Evolutionary conservation across 164 flowering plant species (phyloP), one percentile per base, ranked within the genome.

Genomic region (Magnolia sinica): DNA sequence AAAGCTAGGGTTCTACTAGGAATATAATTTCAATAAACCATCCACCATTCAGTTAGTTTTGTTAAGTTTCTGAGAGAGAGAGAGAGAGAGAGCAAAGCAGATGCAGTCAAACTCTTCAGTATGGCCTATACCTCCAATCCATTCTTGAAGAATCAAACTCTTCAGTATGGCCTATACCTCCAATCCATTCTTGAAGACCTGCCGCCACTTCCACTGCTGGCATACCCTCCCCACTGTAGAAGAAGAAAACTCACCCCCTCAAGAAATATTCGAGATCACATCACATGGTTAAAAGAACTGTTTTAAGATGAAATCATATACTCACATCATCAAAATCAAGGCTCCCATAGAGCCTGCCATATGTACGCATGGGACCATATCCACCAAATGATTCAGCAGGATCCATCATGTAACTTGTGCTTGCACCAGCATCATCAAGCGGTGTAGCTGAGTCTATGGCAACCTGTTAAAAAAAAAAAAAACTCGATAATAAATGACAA

Each of bases 381-480:
- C 95, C 94, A 1, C 92, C 91, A 83, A 80, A 90, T 18, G 92
- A 82, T 55, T 87, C 93, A 50, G 87, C 79, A 80, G 71, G 59
- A 68, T 82, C 82, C 86, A 87, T 84, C 88, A 86, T 79, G 77
- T 81, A 85, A 78, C 71, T 78, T 70, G 84, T 84, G 76, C 92
- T 89, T 31, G 93, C 75, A 37, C 94, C 96, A 78, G 88, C 89
- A 79, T 93, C 99, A 84, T 93, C 98, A 81, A 94, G 80, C 31
- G 99, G 99, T 29, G 99, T 85, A 70, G 99, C 98, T 8, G 98
- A 88, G 81, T 96, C 99, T 72, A 96, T 94, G 23, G 98, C 97
- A 81, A 94, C 92, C 99, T 96, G 88, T 76, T 24, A 24, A 24
- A 87, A 59, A 61, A 64, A 64, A 31, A 23, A n/a, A 4, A 22